Percentiles rank a stretch among this genome's conserved stretches.
phyloP scores from a whole-genome alignment of 192 early-diverging fungal species.

The Coemansia sp. region DNA sequence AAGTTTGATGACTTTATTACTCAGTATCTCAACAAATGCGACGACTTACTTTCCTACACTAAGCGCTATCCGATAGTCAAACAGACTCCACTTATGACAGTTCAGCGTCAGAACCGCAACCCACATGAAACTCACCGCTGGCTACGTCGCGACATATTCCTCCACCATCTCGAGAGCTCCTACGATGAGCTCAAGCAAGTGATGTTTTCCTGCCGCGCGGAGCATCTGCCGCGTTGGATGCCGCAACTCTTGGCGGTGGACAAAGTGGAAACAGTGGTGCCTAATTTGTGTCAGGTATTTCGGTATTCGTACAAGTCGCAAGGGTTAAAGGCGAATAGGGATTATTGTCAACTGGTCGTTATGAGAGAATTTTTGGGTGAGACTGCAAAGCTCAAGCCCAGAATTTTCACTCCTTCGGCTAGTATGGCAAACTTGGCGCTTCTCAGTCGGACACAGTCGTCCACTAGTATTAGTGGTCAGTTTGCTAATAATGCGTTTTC shows the following conservation, averaged over 20 bases:
- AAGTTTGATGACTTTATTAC: slow-evolving; percentile 41
- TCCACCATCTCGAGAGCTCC: neutral
- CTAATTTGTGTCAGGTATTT: slow-evolving; percentile 30
- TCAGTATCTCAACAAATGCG: slow-evolving; percentile 53
- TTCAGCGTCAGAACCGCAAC: slow-evolving; percentile 49
- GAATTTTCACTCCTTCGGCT: slow-evolving; percentile 44
- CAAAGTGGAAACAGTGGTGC: slow-evolving; percentile 29
- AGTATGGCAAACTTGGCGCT: slow-evolving; percentile 43
- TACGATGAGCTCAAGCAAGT: slow-evolving; percentile 36
- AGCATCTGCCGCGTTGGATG: slow-evolving; percentile 31
- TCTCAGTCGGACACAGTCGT: slow-evolving; percentile 27
- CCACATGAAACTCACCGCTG: slow-evolving; percentile 46
- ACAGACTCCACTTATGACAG: slow-evolving; percentile 6
- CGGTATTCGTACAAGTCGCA: slow-evolving; percentile 21
- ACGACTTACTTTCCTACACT: slow-evolving; percentile 46
- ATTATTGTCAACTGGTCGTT: slow-evolving; percentile 46
- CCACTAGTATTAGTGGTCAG: neutral
- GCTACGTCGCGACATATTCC: slow-evolving; percentile 32
- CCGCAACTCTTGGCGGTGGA: slow-evolving; percentile 19
- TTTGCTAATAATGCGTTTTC: neutral
- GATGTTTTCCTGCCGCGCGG: slow-evolving; percentile 20
- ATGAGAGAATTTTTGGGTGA: slow-evolving; percentile 44
- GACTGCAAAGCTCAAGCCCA: slow-evolving; percentile 16
- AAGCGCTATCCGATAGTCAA: slow-evolving; percentile 34
- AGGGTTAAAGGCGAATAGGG: slow-evolving; percentile 33